phyloP scores from a whole-genome alignment of 176 grass and related monocot species.

The Cocos nucifera region DNA sequence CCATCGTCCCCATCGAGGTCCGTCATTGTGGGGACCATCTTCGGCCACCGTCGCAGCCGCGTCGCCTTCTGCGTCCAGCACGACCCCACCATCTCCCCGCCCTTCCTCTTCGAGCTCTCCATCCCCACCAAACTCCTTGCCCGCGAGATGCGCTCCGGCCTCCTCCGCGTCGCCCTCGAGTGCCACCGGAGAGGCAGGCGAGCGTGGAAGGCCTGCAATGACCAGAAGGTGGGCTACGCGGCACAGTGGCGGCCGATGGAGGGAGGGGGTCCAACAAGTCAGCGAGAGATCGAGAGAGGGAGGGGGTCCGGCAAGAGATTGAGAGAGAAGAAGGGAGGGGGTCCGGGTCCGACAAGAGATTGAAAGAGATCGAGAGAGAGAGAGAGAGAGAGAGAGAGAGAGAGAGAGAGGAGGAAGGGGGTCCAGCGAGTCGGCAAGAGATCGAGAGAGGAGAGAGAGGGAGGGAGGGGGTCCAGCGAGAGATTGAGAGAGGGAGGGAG shows the following conservation, averaged over 20 bases:
- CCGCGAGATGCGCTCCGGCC: slow-evolving; percentile 33
- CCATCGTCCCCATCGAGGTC: slow-evolving; percentile 11
- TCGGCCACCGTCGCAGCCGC: slow-evolving; percentile 29
- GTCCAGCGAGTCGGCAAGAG: too few relatives aligned
- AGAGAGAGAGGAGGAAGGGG: too few relatives aligned
- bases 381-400: too few relatives aligned
- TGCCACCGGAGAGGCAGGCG: slow-evolving; percentile 29
- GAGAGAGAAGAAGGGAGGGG: too few relatives aligned
- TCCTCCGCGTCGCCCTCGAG: slow-evolving; percentile 46
- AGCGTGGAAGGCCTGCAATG: slow-evolving; percentile 45
- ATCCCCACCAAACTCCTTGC: slow-evolving; percentile 36
- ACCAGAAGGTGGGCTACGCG: slow-evolving; percentile 29
- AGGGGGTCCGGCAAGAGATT: too few relatives aligned
- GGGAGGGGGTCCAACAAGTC: too few relatives aligned
- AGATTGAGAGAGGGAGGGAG: too few relatives aligned
- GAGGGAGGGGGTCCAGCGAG: too few relatives aligned
- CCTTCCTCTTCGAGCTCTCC: slow-evolving; percentile 58
- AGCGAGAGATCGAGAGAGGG: too few relatives aligned
- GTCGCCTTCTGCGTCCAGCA: slow-evolving; percentile 62
- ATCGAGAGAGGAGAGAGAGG: too few relatives aligned
- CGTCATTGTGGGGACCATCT: slow-evolving; percentile 51
- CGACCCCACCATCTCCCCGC: slow-evolving; percentile 31
- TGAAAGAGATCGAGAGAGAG: too few relatives aligned
- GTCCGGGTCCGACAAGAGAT: too few relatives aligned
- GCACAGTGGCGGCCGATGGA: slow-evolving; percentile 23